A percentile compares a stretch with the other conserved stretches of the same genome.
Conservation (phyloP, 1,284 basidiomycete genomes). For the Thelephora terrestris region DNA sequence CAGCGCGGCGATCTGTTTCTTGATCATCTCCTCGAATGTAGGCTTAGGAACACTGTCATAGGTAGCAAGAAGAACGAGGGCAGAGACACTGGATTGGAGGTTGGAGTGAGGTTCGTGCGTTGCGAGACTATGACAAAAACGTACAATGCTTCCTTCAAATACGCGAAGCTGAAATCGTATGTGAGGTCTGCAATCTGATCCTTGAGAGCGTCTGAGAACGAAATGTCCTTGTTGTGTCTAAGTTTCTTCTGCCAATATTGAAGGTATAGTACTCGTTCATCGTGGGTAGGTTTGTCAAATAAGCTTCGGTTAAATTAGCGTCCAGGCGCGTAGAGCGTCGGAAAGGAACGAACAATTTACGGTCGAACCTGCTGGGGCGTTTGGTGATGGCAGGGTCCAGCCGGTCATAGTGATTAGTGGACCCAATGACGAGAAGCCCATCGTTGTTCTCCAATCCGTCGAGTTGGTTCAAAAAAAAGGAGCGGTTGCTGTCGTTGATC, state of each 20-base stretch:
- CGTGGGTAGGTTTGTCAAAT: constrained; percentile 54
- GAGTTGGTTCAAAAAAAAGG: constrained; percentile 79
- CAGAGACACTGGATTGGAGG: constrained; percentile 38
- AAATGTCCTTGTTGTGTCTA: constrained; percentile 43
- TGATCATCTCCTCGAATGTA: constrained; percentile 39
- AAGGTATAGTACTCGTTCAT: constrained; percentile 56
- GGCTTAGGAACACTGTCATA: constrained; percentile 36
- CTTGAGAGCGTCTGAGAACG: constrained; percentile 56
- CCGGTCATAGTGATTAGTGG: constrained; percentile 75
- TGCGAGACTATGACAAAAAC: constrained; percentile 19
- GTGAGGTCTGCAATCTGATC: constrained; percentile 51
- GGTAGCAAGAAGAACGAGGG: constrained; percentile 47
- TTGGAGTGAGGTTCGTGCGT: background rate
- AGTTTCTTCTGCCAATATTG: constrained; percentile 75
- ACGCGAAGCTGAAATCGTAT: constrained; percentile 67
- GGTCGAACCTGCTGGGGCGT: constrained; percentile 74
- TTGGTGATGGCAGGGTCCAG: constrained; percentile 67
- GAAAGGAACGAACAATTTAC: constrained; percentile 58
- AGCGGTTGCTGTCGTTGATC: constrained; percentile 66
- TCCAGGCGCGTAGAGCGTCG: background rate
- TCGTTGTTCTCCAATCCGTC: constrained; percentile 70
- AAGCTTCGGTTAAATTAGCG: constrained; percentile 25
- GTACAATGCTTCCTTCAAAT: constrained; percentile 78
- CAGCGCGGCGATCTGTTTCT: constrained; percentile 48
- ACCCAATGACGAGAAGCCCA: constrained; percentile 67